Percentiles rank a stretch among this genome's conserved stretches.
phyloP scores from a whole-genome alignment of 176 grass and related monocot genomes.

The Phragmites australis region DNA sequence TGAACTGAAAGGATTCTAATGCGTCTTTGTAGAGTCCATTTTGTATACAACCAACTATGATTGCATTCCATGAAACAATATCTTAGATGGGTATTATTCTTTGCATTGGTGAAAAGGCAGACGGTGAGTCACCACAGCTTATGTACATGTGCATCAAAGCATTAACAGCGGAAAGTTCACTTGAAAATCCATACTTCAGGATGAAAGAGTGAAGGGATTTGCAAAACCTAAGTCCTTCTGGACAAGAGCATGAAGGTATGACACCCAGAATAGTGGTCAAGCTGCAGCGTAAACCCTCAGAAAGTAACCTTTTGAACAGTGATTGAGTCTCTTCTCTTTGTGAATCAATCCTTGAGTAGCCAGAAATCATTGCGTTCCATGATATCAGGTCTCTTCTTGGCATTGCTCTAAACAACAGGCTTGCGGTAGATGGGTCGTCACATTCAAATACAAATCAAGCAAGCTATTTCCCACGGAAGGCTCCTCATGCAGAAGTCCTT shows the following conservation, averaged over 20 bases:
- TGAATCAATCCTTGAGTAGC: constrained; percentile 44
- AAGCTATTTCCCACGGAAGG: constrained; percentile 63
- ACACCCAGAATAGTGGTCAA: constrained; percentile 66
- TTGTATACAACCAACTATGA: constrained; percentile 65
- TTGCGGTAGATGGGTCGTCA: constrained; percentile 30
- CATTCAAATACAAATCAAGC: constrained; percentile 67
- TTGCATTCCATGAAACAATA: constrained; percentile 85
- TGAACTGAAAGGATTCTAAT: constrained; percentile 59
- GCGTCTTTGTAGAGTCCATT: constrained; percentile 60
- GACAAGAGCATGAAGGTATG: constrained; percentile 51
- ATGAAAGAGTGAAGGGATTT: constrained; percentile 57
- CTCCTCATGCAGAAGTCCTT: constrained; percentile 26
- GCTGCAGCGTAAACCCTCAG: constrained; percentile 41
- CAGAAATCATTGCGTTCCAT: constrained; percentile 85
- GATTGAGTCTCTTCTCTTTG: constrained; percentile 38
- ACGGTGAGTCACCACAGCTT: constrained; percentile 42
- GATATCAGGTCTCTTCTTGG: constrained; percentile 66
- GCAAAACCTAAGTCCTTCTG: constrained; percentile 67
- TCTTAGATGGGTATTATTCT: constrained; percentile 51
- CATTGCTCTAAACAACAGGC: constrained; percentile 59
- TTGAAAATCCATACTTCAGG: constrained; percentile 52
- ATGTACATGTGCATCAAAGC: constrained; percentile 85
- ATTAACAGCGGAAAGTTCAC: constrained; percentile 57
- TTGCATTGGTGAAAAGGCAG: constrained; percentile 47
- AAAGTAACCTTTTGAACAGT: constrained; percentile 58